Base-by-base conservation (phyloP, 495 filamentous ascomycete genomes). In the Penicillium pancosmium region DNA sequence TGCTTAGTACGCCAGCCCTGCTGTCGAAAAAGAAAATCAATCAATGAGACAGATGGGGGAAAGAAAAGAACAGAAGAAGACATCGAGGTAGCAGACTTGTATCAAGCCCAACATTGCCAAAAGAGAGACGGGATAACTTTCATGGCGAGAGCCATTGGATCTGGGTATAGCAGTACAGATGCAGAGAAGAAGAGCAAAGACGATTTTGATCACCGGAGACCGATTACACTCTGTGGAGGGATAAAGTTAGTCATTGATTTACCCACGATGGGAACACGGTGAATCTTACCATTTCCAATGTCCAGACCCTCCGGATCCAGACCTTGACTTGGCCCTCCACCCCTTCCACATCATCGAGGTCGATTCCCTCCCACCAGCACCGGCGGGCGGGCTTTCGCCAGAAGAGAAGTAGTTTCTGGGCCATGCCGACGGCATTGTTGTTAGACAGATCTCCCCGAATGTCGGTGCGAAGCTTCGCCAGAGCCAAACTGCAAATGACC, bases 281-380 rank as follows among this genome's bases (percentile, higher is more conserved):
- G 15, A 25, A 15, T 64, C 82, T 69, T 74, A 90, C 88, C 94
- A 99, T 99, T 84, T 99, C 94, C 56, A 99, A 80, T 58, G 94
- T 99, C 94, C 94, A 99, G 58, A 99, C 94, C 66, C 94, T 80
- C 58, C 94, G 82, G 66, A 98, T 97, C 94, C 94, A 99, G 59
- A 98, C 91, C 74, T 98, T 99, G 67, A 99, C 78, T 64, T 87
- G 90, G 27, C 94, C 95, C 36, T 96, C 87, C 15, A 97, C 85
- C 11, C 94, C 94, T 50, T 97, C 95, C 13, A 99, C 90, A 54
- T 88, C 75, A 16, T 91, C 84, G 19, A 99, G 79, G 67, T 97
- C 93, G n/a, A 97, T 88, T 9, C 94, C 95, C 71, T 98, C 94
- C 94, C 94, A 99, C 94, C 94, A 99, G 78, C 94, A 99, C 69